Conservation (phyloP, 495 filamentous ascomycete genomes). For the Daldinia grandis region DNA sequence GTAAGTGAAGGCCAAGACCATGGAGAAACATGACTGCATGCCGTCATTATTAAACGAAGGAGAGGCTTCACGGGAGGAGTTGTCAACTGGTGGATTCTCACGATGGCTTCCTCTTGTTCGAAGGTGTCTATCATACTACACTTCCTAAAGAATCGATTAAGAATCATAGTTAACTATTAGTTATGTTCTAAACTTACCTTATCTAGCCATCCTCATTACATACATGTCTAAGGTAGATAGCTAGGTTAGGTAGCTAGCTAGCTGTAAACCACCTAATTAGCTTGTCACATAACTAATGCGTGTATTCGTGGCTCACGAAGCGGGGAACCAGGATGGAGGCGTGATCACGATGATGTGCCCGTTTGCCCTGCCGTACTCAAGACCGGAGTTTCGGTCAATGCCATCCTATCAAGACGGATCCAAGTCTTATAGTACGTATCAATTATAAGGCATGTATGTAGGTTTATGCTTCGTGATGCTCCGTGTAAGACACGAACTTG, state of each 20-base stretch:
- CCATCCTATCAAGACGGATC: constrained; percentile 20
- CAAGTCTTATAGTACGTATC: constrained; percentile 8
- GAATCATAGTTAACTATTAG: not conserved
- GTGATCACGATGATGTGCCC: constrained; percentile 32
- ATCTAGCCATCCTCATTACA: not conserved
- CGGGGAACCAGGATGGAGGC: constrained; percentile 25
- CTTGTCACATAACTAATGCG: constrained; percentile 22
- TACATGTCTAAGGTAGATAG: too few species aligned
- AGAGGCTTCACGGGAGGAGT: too few species aligned
- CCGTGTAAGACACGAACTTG: not conserved
- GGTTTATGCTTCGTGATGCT: constrained; percentile 8
- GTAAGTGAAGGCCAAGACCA: constrained; percentile 26
- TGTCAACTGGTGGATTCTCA: too few species aligned
- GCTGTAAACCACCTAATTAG: not conserved
- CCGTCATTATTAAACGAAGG: constrained; percentile 24
- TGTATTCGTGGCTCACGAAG: constrained; percentile 23
- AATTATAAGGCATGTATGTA: not conserved
- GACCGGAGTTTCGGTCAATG: not conserved
- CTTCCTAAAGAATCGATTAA: constrained; percentile 3
- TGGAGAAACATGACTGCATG: constrained; percentile 31
- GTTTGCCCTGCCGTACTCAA: constrained; percentile 11
- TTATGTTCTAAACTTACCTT: not conserved
- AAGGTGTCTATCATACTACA: not conserved
- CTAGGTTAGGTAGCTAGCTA: too few species aligned
- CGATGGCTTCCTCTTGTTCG: not conserved